Evolutionary conservation across 768 basidiomycete genomes (phyloP).

Genomic region (Mycena alexandri): DNA sequence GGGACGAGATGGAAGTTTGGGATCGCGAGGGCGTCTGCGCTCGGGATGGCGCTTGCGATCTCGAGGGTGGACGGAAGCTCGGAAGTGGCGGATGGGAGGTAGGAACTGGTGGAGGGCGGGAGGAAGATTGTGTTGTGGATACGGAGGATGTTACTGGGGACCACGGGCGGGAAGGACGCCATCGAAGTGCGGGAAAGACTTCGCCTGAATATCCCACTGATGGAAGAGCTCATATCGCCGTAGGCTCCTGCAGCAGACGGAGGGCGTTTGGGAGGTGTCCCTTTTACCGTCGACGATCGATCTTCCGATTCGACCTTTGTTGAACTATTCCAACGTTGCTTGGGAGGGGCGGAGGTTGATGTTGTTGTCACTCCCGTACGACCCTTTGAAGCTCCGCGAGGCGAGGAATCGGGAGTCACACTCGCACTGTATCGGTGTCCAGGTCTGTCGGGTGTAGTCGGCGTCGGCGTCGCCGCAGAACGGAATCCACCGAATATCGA

Average conservation of each 20-base stretch:
- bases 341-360: conserved; percentile 39
- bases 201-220: conserved; percentile 66
- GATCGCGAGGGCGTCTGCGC: conserved; percentile 28
- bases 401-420: conserved; percentile 77
- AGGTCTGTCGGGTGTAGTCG: conserved; percentile 69
- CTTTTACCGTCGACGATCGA: conserved; percentile 59
- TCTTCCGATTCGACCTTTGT: conserved; percentile 77
- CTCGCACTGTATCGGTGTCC: conserved; percentile 80
- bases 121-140: conserved; percentile 74
- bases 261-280: conserved; percentile 63
- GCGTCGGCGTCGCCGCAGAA: conserved; percentile 56
- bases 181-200: conserved; percentile 82
- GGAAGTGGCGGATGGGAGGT: conserved; percentile 54
- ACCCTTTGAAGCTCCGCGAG: conserved; percentile 56
- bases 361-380: conserved; percentile 50
- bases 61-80: conserved; percentile 41
- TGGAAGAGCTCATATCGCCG: conserved; percentile 53
- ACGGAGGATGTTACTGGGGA: conserved; percentile 80
- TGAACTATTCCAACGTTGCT: conserved; percentile 84
- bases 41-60: conserved; percentile 50
- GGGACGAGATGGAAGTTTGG: conserved; percentile 60
- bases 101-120: conserved; percentile 52
- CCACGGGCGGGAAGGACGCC: conserved; percentile 83
- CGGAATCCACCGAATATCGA: conserved; percentile 69
- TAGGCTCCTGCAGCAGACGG: conserved; percentile 62